Evolutionary conservation across 1,139 yeast genomes (phyloP).

Genomic region (Protomyces macrosporus): DNA sequence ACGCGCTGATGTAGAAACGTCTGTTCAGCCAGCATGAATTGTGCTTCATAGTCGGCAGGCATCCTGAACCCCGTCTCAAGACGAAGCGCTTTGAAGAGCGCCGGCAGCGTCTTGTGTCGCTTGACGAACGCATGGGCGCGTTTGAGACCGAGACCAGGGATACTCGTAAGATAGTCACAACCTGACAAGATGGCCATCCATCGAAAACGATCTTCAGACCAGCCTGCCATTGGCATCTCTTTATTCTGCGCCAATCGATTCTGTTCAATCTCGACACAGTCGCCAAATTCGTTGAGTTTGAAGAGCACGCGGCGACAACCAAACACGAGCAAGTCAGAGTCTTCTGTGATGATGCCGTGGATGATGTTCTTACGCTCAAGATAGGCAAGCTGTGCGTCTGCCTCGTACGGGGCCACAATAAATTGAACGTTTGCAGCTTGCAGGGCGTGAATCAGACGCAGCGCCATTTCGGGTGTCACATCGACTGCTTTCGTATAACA

Average conservation of each 20-base stretch:
- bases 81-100: conserved; percentile 53
- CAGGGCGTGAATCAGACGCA: conserved; percentile 69
- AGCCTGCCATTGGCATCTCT: conserved; percentile 43
- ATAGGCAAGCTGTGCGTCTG: conserved; percentile 94
- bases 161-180: conserved; percentile 89
- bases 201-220: conserved; percentile 57
- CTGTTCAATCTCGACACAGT: conserved; percentile 62
- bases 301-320: conserved; percentile 76
- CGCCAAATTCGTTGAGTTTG: conserved; percentile 71
- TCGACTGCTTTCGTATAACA: conserved; percentile 75
- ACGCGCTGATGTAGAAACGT: conserved; percentile 88
- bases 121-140: conserved; percentile 65
- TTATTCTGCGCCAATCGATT: conserved; percentile 42
- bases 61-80: conserved; percentile 57
- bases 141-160: conserved; percentile 72
- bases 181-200: conserved; percentile 85
- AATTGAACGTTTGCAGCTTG: conserved; percentile 56
- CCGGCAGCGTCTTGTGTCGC: conserved; percentile 49
- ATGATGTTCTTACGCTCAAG: conserved; percentile 70
- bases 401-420: conserved; percentile 96
- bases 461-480: conserved; percentile 88
- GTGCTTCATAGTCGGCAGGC: conserved; percentile 56
- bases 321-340: conserved; percentile 84
- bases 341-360: conserved; percentile 87
- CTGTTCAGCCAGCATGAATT: conserved; percentile 60